Base-by-base conservation (phyloP, 345 rosid species). In the Trapa incisa region DNA sequence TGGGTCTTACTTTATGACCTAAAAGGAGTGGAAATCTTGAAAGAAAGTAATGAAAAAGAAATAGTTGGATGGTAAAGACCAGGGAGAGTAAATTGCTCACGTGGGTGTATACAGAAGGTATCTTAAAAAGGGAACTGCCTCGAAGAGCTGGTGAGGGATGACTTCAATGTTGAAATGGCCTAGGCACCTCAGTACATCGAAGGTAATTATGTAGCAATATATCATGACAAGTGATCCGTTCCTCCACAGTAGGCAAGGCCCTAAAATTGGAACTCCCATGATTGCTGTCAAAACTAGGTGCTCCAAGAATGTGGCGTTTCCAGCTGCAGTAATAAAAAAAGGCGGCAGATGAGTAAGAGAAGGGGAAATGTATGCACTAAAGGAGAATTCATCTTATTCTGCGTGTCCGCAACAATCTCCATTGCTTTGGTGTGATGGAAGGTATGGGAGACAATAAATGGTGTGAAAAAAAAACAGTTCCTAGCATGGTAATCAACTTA, bases 131-230 rank as follows among this genome's bases (percentile, higher is more conserved):
- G 98, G 94, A 35, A 91, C 71, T 38, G 33, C 64, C 68, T 80
- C 72, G n/a, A 91, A 89, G 33, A 85, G 63, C 67, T 74, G 76
- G 68, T 87, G 71, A 5, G 99, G 83, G 71, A 89, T 77, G 74
- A 91, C 62, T 67, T 89, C 99, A 47, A 87, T 85, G 77, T 94
- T 94, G 69, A 79, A 84, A 69, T 94, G 96, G 12, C 96, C 97
- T 76, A 89, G 70, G 65, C 96, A 91, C 73, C 92, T 89, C 35
- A 87, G 68, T 74, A 76, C 83, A 83, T 95, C 99, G 67, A 91
- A 95, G 6, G 47, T 71, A 60, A 84, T 37, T 67, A 84, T 69
- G 71, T 95, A 87, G 54, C 82, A 84, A 74, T 83, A 87, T 61
- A 86, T 74, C 68, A 77, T 48, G 75, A 77, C 75, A 60, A 69